A percentile compares a stretch with the other conserved stretches of the same genome.
Evolutionary conservation across 352 stramenopile species (phyloP).

Genomic region (Pythium brachiatum): DNA sequence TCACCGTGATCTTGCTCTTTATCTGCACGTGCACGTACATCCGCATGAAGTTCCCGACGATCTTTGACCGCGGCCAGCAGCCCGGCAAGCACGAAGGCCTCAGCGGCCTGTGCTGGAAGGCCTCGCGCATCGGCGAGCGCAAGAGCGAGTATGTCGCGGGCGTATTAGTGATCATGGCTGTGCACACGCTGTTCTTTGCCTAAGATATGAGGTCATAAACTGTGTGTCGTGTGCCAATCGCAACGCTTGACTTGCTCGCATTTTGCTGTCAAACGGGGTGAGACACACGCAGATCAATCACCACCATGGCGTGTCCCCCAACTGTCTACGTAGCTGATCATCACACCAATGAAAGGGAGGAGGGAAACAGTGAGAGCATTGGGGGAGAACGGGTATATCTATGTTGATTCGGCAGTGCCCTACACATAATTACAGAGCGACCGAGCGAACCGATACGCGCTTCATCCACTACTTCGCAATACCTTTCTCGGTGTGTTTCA

Average conservation of each 20-base stretch:
- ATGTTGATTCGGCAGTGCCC: conserved; percentile 25
- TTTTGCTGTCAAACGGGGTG: conserved; percentile 10
- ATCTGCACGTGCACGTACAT: conserved; percentile 98
- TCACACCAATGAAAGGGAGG: no score
- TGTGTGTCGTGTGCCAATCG: background rate
- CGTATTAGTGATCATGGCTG: conserved; percentile 84
- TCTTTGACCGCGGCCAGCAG: conserved; percentile 91
- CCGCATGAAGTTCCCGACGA: conserved; percentile 92
- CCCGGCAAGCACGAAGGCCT: conserved; percentile 86
- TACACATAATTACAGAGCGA: conserved; percentile 17
- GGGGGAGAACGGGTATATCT: conserved; percentile 25
- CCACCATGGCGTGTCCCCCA: no score
- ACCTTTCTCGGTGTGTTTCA: background rate
- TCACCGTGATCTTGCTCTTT: conserved; percentile 96
- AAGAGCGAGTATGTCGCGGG: conserved; percentile 89
- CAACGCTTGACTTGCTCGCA: background rate
- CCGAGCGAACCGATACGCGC: conserved; percentile 20
- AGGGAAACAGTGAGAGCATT: no score
- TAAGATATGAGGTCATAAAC: conserved; percentile 10
- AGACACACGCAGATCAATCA: background rate
- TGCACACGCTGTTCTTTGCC: conserved; percentile 91
- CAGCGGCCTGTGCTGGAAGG: conserved; percentile 91
- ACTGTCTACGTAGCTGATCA: no score
- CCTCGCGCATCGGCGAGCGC: conserved; percentile 88
- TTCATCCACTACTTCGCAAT: conserved; percentile 11